Evolutionary conservation across 305 asterid genomes (phyloP).

Genomic region (Fraxinus nigra): DNA sequence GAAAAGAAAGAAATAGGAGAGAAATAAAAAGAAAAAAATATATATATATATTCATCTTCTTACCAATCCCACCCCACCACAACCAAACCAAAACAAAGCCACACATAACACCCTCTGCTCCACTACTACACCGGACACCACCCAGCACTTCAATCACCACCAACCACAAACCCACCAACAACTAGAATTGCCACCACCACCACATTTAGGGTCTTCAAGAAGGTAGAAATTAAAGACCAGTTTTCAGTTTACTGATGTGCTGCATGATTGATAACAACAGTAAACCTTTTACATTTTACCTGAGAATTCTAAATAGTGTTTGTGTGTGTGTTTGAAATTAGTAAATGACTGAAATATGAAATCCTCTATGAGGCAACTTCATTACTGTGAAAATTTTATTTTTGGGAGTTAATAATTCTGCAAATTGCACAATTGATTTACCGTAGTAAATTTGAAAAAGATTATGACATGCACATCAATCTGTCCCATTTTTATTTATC

Average conservation of each 20-base stretch:
- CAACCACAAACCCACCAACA: neutral
- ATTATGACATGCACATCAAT: neutral
- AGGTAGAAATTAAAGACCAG: neutral
- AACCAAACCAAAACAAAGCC: neutral
- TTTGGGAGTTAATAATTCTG: neutral
- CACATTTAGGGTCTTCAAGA: too few species aligned
- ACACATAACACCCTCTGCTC: neutral
- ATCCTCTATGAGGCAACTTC: neutral
- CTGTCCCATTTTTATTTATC: neutral
- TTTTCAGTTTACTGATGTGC: neutral
- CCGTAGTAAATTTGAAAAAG: neutral
- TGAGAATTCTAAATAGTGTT: neutral
- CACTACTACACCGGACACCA: neutral
- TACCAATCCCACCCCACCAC: neutral
- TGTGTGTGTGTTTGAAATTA: neutral
- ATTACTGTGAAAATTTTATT: neutral
- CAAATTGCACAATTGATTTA: neutral
- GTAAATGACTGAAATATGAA: neutral
- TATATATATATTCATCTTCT: neutral
- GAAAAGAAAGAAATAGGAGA: too few species aligned
- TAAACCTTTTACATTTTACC: neutral
- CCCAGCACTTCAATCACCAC: neutral
- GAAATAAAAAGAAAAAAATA: too few species aligned
- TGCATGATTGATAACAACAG: neutral
- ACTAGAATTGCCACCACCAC: neutral